Percentiles rank a stretch among this genome's conserved stretches.
Evolutionary conservation across 495 filamentous ascomycete genomes (phyloP).

Genomic region (Aspergillus mulundensis): DNA sequence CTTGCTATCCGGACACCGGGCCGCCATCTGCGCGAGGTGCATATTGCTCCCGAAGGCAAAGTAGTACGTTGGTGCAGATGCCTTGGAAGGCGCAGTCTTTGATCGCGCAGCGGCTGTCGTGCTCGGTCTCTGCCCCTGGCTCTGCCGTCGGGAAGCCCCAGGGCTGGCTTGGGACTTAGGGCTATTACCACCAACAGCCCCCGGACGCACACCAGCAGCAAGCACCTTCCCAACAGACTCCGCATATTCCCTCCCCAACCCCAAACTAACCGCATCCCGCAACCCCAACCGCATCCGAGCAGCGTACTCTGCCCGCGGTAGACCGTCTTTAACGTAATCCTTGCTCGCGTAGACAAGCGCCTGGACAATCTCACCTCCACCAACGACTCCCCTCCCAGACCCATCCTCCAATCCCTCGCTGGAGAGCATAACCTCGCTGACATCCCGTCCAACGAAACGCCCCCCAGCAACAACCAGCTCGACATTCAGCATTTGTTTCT

Average conservation of each 20-base stretch:
- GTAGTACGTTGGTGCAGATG: neutral
- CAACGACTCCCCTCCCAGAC: neutral
- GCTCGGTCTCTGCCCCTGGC: neutral
- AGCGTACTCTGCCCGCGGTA: neutral
- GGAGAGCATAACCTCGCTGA: neutral
- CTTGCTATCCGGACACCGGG: slow-evolving; percentile 1
- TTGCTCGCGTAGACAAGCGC: neutral
- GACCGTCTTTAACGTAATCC: neutral
- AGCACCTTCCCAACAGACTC: neutral
- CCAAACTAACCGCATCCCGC: neutral
- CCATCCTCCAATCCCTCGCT: neutral
- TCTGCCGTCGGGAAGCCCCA: no score
- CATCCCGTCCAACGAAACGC: neutral
- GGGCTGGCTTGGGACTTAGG: no score
- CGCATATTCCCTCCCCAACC: neutral
- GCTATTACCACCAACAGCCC: neutral
- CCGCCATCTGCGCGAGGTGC: slow-evolving; percentile 7
- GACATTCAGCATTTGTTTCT: neutral
- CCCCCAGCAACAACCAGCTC: neutral
- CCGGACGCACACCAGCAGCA: neutral
- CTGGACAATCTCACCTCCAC: neutral
- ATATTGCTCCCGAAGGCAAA: slow-evolving; percentile 11
- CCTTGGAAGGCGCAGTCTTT: neutral
- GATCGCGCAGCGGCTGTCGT: neutral
- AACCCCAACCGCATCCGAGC: neutral